Percentiles rank a stretch among this genome's conserved stretches.
These are phyloP conservation scores for Aspergillus funiculosus DNA, from an alignment of 495 filamentous ascomycete genomes.

Conservation along the genomic window DNA sequence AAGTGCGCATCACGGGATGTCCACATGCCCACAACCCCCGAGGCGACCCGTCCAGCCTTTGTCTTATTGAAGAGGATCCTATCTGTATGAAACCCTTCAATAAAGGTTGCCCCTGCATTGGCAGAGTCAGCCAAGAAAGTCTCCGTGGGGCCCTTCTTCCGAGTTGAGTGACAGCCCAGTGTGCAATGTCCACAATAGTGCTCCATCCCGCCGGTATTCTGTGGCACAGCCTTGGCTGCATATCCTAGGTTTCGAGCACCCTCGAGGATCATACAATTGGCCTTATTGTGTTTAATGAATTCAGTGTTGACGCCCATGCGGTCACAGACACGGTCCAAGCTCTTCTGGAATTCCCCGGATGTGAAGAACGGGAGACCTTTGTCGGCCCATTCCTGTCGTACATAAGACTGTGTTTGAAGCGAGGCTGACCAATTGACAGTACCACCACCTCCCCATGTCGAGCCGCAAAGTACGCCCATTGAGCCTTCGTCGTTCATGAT, in stretches of 20 bases:
- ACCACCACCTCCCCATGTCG: slow-evolving; percentile 80
- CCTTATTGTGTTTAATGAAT: slow-evolving; percentile 61
- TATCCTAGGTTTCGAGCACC: slow-evolving; percentile 73
- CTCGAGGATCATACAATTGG: slow-evolving; percentile 64
- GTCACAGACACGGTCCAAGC: slow-evolving; percentile 64
- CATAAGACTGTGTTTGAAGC: slow-evolving; percentile 72
- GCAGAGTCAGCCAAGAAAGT: slow-evolving; percentile 75
- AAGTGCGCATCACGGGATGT: slow-evolving; percentile 59
- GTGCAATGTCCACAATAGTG: slow-evolving; percentile 80
- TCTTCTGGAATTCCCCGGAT: slow-evolving; percentile 66
- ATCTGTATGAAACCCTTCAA: slow-evolving; percentile 69
- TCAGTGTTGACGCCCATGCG: slow-evolving; percentile 74
- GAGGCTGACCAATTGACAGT: slow-evolving; percentile 86
- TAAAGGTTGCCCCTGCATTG: slow-evolving; percentile 65
- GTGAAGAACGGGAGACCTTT: slow-evolving; percentile 70
- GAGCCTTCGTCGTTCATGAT: slow-evolving; percentile 57
- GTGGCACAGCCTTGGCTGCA: slow-evolving; percentile 61
- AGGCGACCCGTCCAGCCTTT: slow-evolving; percentile 51
- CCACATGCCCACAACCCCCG: slow-evolving; percentile 68
- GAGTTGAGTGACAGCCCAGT: slow-evolving; percentile 63
- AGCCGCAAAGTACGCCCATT: slow-evolving; percentile 58
- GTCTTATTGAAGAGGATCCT: slow-evolving; percentile 59
- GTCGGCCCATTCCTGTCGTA: slow-evolving; percentile 78
- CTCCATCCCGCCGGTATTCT: slow-evolving; percentile 63
- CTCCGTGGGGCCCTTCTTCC: slow-evolving; percentile 73